Conservation (phyloP, 2,329 filamentous ascomycete species). For the Beauveria scarabaeidicola region DNA sequence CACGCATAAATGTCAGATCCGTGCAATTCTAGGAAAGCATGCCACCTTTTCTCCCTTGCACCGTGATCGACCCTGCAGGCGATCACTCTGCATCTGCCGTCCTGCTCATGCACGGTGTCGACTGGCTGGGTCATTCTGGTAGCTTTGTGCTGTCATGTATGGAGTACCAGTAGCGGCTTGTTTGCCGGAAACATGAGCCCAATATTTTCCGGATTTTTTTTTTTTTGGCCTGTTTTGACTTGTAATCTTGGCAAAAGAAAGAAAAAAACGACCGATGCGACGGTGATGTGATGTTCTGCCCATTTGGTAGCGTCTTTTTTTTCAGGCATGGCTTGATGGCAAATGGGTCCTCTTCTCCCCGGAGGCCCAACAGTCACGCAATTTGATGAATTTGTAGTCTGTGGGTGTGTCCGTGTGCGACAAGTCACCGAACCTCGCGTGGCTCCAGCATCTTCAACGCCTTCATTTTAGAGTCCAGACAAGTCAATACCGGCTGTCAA, state of each 20-base stretch:
- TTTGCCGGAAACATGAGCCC: not conserved
- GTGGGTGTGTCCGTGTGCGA: not conserved
- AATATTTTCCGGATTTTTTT: not conserved
- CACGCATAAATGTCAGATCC: not conserved
- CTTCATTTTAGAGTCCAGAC: not conserved
- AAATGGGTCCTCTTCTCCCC: not conserved
- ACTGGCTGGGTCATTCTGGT: not conserved
- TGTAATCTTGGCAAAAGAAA: not conserved
- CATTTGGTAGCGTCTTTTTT: not conserved
- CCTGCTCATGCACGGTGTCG: not conserved
- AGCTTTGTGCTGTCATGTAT: not conserved
- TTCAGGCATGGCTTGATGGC: not conserved
- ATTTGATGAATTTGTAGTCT: not conserved
- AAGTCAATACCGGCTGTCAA: not conserved
- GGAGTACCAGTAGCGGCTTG: not conserved
- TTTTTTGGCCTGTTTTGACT: not conserved
- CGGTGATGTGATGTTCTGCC: not conserved
- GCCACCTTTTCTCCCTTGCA: not conserved
- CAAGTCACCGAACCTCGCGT: not conserved
- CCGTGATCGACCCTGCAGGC: not conserved
- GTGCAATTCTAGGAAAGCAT: not conserved
- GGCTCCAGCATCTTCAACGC: not conserved
- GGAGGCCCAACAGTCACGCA: not conserved
- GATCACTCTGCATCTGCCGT: slow-evolving; percentile 3
- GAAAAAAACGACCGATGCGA: not conserved